Conservation (phyloP, 495 filamentous ascomycete species). For the Neurospora sp. region DNA sequence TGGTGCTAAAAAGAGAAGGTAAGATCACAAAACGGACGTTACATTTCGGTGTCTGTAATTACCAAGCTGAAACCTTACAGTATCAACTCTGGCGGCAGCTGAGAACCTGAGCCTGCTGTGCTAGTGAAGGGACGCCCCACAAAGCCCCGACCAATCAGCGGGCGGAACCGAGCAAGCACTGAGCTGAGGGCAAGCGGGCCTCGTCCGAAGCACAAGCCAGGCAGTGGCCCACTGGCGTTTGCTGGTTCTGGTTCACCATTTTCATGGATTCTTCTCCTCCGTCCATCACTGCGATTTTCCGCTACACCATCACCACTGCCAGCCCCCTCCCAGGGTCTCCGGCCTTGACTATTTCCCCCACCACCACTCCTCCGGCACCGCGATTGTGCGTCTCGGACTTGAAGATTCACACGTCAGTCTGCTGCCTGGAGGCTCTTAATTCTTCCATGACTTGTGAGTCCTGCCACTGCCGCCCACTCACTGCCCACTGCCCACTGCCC, state of each 20-base stretch:
- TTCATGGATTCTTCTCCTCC: constrained; percentile 24
- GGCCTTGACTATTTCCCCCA: constrained; percentile 12
- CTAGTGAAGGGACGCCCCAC: background rate
- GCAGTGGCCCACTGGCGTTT: constrained; percentile 1
- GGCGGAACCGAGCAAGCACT: background rate
- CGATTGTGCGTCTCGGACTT: constrained; percentile 1
- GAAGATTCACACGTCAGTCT: constrained; percentile 4
- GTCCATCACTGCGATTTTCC: constrained; percentile 25
- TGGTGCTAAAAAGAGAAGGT: background rate
- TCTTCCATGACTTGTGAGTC: constrained; percentile 32
- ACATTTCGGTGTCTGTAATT: background rate
- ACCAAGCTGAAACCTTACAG: background rate
- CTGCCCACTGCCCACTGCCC: constrained; percentile 5
- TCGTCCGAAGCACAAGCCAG: constrained; percentile 19
- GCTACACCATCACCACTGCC: constrained; percentile 27
- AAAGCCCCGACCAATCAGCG: background rate
- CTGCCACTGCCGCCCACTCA: constrained; percentile 1
- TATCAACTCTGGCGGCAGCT: background rate
- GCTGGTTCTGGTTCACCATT: constrained; percentile 23
- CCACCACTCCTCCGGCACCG: constrained; percentile 10
- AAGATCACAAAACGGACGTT: background rate
- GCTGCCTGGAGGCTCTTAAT: constrained; percentile 23
- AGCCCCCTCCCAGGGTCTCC: constrained; percentile 18
- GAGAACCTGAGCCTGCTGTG: background rate
- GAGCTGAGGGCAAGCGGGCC: background rate